Conservation (phyloP, 2,329 filamentous ascomycete genomes). For the Xylaria sp. region DNA sequence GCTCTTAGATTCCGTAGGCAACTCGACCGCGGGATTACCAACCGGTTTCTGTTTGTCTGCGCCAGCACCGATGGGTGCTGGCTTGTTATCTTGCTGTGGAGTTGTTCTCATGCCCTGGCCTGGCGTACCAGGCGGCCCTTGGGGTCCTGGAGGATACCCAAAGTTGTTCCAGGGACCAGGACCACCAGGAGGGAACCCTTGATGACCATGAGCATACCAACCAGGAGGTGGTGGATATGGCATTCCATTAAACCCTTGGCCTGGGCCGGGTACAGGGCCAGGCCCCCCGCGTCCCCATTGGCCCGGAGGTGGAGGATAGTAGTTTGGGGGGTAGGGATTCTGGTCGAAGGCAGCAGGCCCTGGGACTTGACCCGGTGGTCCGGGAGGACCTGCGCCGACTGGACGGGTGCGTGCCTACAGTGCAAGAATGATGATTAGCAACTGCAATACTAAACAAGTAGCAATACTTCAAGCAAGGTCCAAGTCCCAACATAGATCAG, state of each 20-base stretch:
- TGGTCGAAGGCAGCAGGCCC: slow-evolving; percentile 57
- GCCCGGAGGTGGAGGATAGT: slow-evolving; percentile 64
- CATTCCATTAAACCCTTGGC: slow-evolving; percentile 76
- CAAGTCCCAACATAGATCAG: slow-evolving; percentile 69
- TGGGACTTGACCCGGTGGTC: slow-evolving; percentile 41
- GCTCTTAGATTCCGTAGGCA: slow-evolving; percentile 65
- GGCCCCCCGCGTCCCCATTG: slow-evolving; percentile 66
- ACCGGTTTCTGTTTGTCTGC: slow-evolving; percentile 60
- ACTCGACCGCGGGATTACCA: slow-evolving; percentile 58
- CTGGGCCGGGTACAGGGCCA: slow-evolving; percentile 67
- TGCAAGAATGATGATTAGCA: slow-evolving; percentile 45
- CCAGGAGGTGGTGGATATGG: slow-evolving; percentile 81
- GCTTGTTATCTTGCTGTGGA: slow-evolving; percentile 57
- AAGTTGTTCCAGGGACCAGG: slow-evolving; percentile 69
- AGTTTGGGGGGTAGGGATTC: slow-evolving; percentile 59
- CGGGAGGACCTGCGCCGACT: slow-evolving; percentile 44
- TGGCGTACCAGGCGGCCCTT: slow-evolving; percentile 57
- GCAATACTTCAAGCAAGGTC: slow-evolving; percentile 25
- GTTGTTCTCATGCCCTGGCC: slow-evolving; percentile 50
- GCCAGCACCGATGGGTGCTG: slow-evolving; percentile 63
- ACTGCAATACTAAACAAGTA: slow-evolving; percentile 10
- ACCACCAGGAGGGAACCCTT: slow-evolving; percentile 76
- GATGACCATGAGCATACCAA: slow-evolving; percentile 83
- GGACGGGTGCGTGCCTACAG: slow-evolving; percentile 54
- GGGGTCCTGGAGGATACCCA: slow-evolving; percentile 70